These are phyloP conservation scores for Hirschfeldia incana DNA, from an alignment of 345 rosid genomes.

Conservation along the genomic window DNA sequence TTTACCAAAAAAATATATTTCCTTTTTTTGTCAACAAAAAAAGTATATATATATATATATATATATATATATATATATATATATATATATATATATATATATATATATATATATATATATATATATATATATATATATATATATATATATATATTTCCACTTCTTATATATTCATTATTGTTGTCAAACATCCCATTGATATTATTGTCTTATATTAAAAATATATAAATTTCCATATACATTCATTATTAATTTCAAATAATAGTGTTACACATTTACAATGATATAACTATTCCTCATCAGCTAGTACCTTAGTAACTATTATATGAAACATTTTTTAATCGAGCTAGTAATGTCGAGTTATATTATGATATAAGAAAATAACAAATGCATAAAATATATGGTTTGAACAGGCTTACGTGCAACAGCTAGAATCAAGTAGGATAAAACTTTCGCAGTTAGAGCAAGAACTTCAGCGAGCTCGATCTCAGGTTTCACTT, in stretches of 20 bases:
- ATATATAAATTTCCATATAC: background rate
- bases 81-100: too few relatives aligned
- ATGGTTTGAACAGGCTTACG: constrained; percentile 74
- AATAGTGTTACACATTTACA: background rate
- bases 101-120: too few relatives aligned
- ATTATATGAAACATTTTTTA: background rate
- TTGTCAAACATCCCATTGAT: background rate
- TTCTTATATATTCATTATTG: too few relatives aligned
- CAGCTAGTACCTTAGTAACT: background rate
- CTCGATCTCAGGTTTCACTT: constrained; percentile 77
- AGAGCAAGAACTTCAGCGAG: constrained; percentile 96
- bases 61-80: too few relatives aligned
- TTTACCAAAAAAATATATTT: too few relatives aligned
- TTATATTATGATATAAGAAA: background rate
- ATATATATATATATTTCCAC: too few relatives aligned
- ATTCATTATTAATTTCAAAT: background rate
- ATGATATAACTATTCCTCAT: background rate
- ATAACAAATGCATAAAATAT: constrained; percentile 10
- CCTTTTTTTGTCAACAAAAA: too few relatives aligned
- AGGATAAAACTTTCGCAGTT: constrained; percentile 84
- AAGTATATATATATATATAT: too few relatives aligned
- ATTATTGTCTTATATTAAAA: background rate
- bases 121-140: too few relatives aligned
- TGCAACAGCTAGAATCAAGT: constrained; percentile 93
- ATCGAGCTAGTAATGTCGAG: background rate